A percentile compares a stretch with the other conserved stretches of the same genome.
Conservation (phyloP, 805 yeast genomes). For the Yamadazyma phyllophila region DNA sequence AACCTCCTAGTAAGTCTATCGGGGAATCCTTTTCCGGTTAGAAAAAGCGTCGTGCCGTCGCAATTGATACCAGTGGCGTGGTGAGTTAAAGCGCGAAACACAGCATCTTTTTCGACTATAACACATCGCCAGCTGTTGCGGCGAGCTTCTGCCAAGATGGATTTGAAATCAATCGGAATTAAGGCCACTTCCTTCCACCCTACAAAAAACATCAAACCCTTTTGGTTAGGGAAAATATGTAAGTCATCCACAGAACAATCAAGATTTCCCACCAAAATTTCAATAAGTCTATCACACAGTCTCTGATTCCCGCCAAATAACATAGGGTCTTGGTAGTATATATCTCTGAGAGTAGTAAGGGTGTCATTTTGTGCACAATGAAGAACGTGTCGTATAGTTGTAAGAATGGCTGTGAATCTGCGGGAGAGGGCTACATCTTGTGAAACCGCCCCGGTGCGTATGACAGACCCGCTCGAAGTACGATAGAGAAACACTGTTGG, state of each 20-base stretch:
- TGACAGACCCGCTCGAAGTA: neutral
- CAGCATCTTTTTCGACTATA: conserved; percentile 41
- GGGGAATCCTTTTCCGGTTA: conserved; percentile 71
- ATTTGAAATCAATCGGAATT: conserved; percentile 16
- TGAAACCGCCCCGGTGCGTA: neutral
- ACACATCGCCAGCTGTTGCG: conserved; percentile 15
- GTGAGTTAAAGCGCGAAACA: conserved; percentile 32
- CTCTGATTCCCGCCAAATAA: conserved; percentile 45
- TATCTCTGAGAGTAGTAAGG: conserved; percentile 49
- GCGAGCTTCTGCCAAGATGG: neutral
- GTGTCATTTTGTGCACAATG: neutral
- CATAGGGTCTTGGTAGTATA: conserved; percentile 56
- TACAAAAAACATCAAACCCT: conserved; percentile 45
- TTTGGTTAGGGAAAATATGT: conserved; percentile 52
- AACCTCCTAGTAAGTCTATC: conserved; percentile 52
- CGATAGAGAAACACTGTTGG: neutral
- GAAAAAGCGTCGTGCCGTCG: conserved; percentile 17
- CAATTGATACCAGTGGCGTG: neutral
- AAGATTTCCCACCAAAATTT: conserved; percentile 36
- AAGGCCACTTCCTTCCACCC: conserved; percentile 16
- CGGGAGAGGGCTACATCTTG: neutral
- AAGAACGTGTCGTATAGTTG: neutral
- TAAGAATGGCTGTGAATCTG: conserved; percentile 2
- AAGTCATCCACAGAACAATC: conserved; percentile 37
- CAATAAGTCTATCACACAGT: conserved; percentile 39